These are phyloP conservation scores for Emergomyces orientalis DNA, from an alignment of 2,329 filamentous ascomycete genomes.

Conservation along the genomic window DNA sequence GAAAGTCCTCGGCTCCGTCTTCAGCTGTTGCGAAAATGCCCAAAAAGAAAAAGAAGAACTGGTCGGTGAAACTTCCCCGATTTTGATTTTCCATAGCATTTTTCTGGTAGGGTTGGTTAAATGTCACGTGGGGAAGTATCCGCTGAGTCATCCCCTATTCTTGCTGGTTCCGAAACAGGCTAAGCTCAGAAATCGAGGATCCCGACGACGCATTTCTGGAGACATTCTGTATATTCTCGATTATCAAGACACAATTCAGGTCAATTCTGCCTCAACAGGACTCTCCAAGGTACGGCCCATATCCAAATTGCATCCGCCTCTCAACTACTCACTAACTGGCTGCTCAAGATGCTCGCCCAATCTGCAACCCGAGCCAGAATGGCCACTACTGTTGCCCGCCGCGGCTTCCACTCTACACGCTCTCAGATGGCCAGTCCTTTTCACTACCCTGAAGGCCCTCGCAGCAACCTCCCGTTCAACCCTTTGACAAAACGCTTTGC, in stretches of 20 bases:
- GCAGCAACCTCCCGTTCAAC: conserved; percentile 96
- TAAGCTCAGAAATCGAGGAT: background rate
- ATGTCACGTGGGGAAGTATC: background rate
- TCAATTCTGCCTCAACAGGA: background rate
- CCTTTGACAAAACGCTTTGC: conserved; percentile 79
- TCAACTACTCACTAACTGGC: conserved; percentile 35
- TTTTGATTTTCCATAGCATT: background rate
- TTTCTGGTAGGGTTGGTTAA: background rate
- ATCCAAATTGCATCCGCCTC: conserved; percentile 12
- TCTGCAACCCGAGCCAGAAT: conserved; percentile 52
- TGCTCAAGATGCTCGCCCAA: conserved; percentile 65
- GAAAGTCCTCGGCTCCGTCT: background rate
- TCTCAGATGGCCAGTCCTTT: conserved; percentile 79
- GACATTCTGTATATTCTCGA: background rate
- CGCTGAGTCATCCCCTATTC: background rate
- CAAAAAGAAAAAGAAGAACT: background rate
- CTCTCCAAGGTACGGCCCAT: conserved; percentile 25
- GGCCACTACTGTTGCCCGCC: conserved; percentile 67
- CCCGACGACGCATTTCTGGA: background rate
- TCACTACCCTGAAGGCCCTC: conserved; percentile 96
- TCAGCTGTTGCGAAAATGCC: background rate
- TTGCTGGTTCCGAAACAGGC: background rate
- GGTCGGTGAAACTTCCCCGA: background rate
- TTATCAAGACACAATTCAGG: background rate
- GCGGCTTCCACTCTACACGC: conserved; percentile 88